phyloP scores from a whole-genome alignment of 768 basidiomycete genomes.

The Tephrocybe sp. region DNA sequence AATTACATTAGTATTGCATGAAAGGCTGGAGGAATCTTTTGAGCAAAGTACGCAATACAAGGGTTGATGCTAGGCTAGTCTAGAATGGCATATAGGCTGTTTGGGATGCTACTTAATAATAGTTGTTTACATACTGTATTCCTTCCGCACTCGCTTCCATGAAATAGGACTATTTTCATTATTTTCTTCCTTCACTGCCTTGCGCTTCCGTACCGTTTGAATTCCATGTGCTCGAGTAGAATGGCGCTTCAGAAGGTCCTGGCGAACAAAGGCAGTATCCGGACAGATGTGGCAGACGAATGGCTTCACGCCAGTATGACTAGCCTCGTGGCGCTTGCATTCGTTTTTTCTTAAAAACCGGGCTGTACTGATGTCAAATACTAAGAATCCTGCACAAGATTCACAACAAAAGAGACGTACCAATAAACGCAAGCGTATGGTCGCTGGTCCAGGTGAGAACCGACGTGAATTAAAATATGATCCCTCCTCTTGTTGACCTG shows the following conservation, averaged over 20 bases:
- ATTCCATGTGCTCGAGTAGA: constrained; percentile 53
- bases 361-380: constrained; percentile 40
- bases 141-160: constrained; percentile 10
- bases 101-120: not conserved
- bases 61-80: too few relatives aligned
- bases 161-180: constrained; percentile 4
- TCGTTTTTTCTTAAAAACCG: constrained; percentile 74
- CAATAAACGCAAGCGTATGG: constrained; percentile 64
- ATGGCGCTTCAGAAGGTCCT: constrained; percentile 68
- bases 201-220: constrained; percentile 28
- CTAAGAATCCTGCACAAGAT: constrained; percentile 1
- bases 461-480: constrained; percentile 73
- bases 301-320: constrained; percentile 58
- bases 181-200: constrained; percentile 2
- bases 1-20: too few relatives aligned
- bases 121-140: not conserved
- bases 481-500: constrained; percentile 72
- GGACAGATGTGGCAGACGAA: constrained; percentile 57
- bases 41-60: not conserved
- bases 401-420: constrained; percentile 35
- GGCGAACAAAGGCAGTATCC: constrained; percentile 57
- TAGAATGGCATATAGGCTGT: not conserved
- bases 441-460: constrained; percentile 67
- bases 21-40: too few relatives aligned
- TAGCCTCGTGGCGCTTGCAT: constrained; percentile 71